phyloP scores from a whole-genome alignment of 2,329 filamentous ascomycete species.

The Alternaria triticimaculans region DNA sequence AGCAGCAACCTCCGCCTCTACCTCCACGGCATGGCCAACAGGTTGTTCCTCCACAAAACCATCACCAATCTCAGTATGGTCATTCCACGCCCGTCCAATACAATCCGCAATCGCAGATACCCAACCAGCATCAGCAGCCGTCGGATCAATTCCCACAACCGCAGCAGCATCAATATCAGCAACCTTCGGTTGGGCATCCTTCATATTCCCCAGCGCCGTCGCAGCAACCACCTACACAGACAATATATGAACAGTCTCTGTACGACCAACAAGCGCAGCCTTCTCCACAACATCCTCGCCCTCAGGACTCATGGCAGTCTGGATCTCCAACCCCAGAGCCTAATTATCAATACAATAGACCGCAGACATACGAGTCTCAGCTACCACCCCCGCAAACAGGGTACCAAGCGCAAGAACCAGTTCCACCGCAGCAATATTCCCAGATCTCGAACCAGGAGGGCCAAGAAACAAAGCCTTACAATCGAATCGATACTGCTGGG shows the following conservation, averaged over 20 bases:
- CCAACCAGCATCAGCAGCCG: not conserved
- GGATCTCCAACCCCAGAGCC: constrained; percentile 17
- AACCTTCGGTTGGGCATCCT: constrained; percentile 19
- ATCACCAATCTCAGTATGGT: constrained; percentile 16
- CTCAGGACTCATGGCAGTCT: constrained; percentile 30
- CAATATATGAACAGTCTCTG: constrained; percentile 6
- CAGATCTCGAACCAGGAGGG: constrained; percentile 27
- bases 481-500: constrained; percentile 30
- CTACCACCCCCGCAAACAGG: constrained; percentile 31
- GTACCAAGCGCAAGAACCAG: constrained; percentile 29
- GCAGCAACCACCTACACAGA: constrained; percentile 19
- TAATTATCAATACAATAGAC: constrained; percentile 16
- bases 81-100: constrained; percentile 17
- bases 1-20: constrained; percentile 18
- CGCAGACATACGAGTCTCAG: constrained; percentile 9
- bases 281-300: constrained; percentile 17
- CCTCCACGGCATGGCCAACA: constrained; percentile 8
- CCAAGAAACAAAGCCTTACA: constrained; percentile 37
- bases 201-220: constrained; percentile 19
- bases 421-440: constrained; percentile 23
- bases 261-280: constrained; percentile 17
- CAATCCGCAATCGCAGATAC: constrained; percentile 6
- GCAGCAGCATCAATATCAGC: constrained; percentile 28
- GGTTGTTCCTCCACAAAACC: constrained; percentile 12
- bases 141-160: constrained; percentile 8